Percentiles rank a stretch among this genome's conserved stretches.
Conservation (phyloP, 768 basidiomycete species). For the Phylloporus sp. region DNA sequence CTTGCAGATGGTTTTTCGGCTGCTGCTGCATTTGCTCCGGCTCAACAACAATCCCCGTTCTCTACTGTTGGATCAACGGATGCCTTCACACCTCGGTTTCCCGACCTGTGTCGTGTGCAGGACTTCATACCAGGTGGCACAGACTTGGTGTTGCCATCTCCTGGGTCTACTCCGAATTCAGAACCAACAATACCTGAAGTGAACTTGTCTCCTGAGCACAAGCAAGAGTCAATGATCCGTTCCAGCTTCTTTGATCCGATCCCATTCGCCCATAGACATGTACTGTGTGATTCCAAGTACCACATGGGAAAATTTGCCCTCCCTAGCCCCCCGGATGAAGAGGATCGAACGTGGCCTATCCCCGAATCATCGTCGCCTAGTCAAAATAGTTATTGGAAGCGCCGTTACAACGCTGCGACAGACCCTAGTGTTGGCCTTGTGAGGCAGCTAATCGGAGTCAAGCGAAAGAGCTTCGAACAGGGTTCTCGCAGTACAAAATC, state of each 20-base stretch:
- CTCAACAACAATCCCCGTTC: constrained; percentile 31
- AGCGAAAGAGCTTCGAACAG: constrained; percentile 53
- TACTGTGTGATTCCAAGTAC: constrained; percentile 70
- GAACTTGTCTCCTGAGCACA: constrained; percentile 35
- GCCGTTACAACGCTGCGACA: constrained; percentile 56
- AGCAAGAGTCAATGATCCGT: constrained; percentile 15
- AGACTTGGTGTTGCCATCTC: constrained; percentile 49
- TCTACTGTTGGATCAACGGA: constrained; percentile 22
- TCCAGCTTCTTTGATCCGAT: constrained; percentile 63
- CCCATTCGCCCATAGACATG: constrained; percentile 63
- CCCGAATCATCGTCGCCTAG: constrained; percentile 16
- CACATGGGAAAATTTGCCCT: constrained; percentile 66
- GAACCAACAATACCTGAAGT: constrained; percentile 54
- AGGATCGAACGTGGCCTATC: constrained; percentile 33
- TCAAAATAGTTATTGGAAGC: constrained; percentile 41
- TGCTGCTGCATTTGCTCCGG: constrained; percentile 19
- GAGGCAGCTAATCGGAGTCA: constrained; percentile 63
- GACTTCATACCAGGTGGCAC: constrained; percentile 32
- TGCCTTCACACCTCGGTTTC: constrained; percentile 17
- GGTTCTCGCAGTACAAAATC: constrained; percentile 33
- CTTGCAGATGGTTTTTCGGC: constrained; percentile 29
- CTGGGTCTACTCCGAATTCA: constrained; percentile 47
- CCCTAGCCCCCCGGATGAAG: constrained; percentile 59
- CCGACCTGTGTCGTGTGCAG: constrained; percentile 22
- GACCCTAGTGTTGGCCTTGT: constrained; percentile 72